A percentile compares a stretch with the other conserved stretches of the same genome.
Evolutionary conservation across 83 land plant species (phyloP).

Genomic region (Isoetes engelmannii): DNA sequence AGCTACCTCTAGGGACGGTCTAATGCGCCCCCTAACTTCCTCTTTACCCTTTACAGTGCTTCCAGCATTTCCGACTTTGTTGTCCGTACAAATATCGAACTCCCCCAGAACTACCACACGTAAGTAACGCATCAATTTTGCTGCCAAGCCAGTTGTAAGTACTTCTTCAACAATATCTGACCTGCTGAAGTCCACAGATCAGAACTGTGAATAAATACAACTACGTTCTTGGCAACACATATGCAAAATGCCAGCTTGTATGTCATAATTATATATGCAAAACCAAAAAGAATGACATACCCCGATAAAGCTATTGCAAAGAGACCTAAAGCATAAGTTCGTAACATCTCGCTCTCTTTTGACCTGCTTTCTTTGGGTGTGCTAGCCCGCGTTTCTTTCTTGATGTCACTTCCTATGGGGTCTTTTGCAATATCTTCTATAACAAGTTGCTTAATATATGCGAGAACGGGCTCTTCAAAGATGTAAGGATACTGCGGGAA

Average conservation of each 20-base stretch:
- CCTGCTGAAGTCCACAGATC: slow-evolving; percentile 37
- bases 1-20: neutral
- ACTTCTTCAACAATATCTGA: slow-evolving; percentile 79
- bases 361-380: slow-evolving; percentile 26
- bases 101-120: slow-evolving; percentile 72
- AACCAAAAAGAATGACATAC: slow-evolving; percentile 36
- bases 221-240: neutral
- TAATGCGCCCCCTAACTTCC: slow-evolving; percentile 15
- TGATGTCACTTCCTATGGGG: slow-evolving; percentile 24
- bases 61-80: neutral
- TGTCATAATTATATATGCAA: neutral
- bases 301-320: slow-evolving; percentile 60
- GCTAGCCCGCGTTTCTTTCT: slow-evolving; percentile 20
- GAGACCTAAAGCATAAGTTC: slow-evolving; percentile 83
- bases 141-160: slow-evolving; percentile 68
- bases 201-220: neutral
- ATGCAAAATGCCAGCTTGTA: neutral
- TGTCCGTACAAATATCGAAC: neutral
- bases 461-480: slow-evolving; percentile 75
- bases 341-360: slow-evolving; percentile 66
- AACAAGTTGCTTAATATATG: slow-evolving; percentile 68
- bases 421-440: slow-evolving; percentile 45
- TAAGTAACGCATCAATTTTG: slow-evolving; percentile 90
- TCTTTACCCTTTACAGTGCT: slow-evolving; percentile 21
- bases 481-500: slow-evolving; percentile 80